Percentiles rank a stretch among this genome's conserved stretches.
Conservation (phyloP, 768 basidiomycete genomes). For the Lactifluus hygrophoroides region DNA sequence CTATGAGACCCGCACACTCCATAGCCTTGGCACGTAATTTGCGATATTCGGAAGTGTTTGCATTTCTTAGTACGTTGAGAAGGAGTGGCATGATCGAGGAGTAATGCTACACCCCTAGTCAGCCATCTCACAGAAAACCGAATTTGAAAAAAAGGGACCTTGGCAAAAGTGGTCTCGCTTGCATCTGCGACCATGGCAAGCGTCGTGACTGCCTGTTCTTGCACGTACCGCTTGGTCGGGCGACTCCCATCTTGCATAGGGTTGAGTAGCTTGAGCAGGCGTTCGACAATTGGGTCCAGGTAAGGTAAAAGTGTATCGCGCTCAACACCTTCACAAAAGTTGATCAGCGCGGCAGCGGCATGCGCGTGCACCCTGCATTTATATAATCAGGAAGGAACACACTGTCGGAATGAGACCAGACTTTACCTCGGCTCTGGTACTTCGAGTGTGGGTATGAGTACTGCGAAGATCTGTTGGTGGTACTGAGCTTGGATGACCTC, state of each 20-base stretch:
- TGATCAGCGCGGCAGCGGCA: constrained; percentile 81
- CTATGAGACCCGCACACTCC: constrained; percentile 85
- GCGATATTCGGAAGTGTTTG: constrained; percentile 55
- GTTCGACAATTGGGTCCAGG: constrained; percentile 71
- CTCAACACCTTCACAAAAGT: constrained; percentile 84
- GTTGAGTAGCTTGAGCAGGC: constrained; percentile 57
- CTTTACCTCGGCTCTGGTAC: constrained; percentile 64
- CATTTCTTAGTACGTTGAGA: constrained; percentile 64
- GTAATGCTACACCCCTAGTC: constrained; percentile 46
- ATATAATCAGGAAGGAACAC: not conserved
- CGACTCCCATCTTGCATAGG: constrained; percentile 35
- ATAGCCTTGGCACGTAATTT: constrained; percentile 76
- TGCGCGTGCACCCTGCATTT: constrained; percentile 68
- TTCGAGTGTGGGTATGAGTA: constrained; percentile 63
- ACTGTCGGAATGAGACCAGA: not conserved
- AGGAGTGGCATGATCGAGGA: constrained; percentile 72
- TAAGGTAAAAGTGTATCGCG: constrained; percentile 65
- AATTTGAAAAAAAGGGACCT: constrained; percentile 33
- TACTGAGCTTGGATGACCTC: constrained; percentile 69
- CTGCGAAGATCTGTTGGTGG: constrained; percentile 58
- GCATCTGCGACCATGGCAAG: constrained; percentile 86
- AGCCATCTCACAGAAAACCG: not conserved
- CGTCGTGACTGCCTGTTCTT: constrained; percentile 83
- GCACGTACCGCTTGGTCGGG: constrained; percentile 55
- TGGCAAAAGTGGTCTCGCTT: constrained; percentile 68